Percentiles rank a stretch among this genome's conserved stretches.
Evolutionary conservation across 805 yeast species (phyloP).

Genomic region (Yamadazyma akitaensis): DNA sequence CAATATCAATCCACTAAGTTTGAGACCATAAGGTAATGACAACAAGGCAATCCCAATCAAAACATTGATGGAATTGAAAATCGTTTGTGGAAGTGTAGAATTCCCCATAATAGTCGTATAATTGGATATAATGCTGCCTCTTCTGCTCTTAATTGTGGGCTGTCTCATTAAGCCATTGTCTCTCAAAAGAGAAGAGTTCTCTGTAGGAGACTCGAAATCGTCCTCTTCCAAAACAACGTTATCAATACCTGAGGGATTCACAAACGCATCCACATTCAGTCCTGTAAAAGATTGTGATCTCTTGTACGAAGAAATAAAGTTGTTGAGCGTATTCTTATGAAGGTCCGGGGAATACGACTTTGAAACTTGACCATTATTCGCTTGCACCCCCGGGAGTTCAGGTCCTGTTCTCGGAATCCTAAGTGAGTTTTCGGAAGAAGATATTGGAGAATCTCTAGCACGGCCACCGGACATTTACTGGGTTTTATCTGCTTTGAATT

Average conservation of each 20-base stretch:
- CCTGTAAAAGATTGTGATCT: slow-evolving; percentile 33
- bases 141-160: slow-evolving; percentile 8
- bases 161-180: not conserved
- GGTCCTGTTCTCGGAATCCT: not conserved
- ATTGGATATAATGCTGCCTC: slow-evolving; percentile 12
- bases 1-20: slow-evolving; percentile 62
- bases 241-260: not conserved
- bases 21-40: slow-evolving; percentile 68
- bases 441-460: not conserved
- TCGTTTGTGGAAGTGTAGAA: slow-evolving; percentile 67
- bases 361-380: not conserved
- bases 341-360: slow-evolving; percentile 1
- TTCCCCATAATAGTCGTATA: slow-evolving; percentile 16
- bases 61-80: slow-evolving; percentile 67
- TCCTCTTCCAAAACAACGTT: slow-evolving; percentile 16
- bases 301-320: slow-evolving; percentile 39
- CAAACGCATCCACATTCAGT: slow-evolving; percentile 2
- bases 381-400: not conserved
- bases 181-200: slow-evolving; percentile 14
- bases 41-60: slow-evolving; percentile 73
- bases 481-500: too few species aligned
- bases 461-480: not conserved
- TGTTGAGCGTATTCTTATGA: slow-evolving; percentile 29
- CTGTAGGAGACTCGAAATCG: slow-evolving; percentile 12
- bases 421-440: not conserved